A percentile compares a stretch with the other conserved stretches of the same genome.
Conservation (phyloP, 2,329 filamentous ascomycete species). For the Monilinia polystroma region DNA sequence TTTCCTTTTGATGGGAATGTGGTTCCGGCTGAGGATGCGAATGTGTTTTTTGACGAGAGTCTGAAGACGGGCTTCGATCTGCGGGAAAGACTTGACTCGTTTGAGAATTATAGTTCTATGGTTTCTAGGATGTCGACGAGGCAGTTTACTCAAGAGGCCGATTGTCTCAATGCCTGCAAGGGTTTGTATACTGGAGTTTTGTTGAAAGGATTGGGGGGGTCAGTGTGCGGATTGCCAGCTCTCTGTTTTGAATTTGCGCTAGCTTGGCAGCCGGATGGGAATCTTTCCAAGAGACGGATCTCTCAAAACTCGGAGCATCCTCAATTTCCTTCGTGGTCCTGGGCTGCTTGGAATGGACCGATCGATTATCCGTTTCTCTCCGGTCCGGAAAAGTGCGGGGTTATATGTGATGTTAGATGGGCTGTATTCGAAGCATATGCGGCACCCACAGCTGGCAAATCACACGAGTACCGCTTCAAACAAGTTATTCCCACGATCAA, state of each 20-base stretch:
- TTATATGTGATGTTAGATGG: not conserved
- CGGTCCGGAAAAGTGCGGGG: not conserved
- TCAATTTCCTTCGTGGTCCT: slow-evolving; percentile 8
- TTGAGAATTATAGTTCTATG: not conserved
- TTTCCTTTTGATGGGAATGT: not conserved
- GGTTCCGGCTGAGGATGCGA: no score
- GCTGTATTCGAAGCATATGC: not conserved
- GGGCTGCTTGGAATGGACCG: not conserved
- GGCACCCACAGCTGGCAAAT: no score
- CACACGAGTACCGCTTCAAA: not conserved
- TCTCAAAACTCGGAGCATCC: not conserved
- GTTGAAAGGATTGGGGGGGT: not conserved
- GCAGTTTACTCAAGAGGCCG: not conserved
- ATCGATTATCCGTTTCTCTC: slow-evolving; percentile 8
- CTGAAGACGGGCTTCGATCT: not conserved
- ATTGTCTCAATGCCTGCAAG: not conserved
- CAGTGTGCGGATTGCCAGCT: not conserved
- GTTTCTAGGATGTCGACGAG: slow-evolving; percentile 9
- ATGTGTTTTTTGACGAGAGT: not conserved
- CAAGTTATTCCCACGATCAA: not conserved
- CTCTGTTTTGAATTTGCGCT: slow-evolving; percentile 5
- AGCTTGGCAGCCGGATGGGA: not conserved
- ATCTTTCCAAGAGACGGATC: not conserved
- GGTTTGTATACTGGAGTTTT: not conserved
- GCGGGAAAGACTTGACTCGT: not conserved